Base-by-base conservation (phyloP, 139 green algal genomes). In the Picochlorum sp. region DNA sequence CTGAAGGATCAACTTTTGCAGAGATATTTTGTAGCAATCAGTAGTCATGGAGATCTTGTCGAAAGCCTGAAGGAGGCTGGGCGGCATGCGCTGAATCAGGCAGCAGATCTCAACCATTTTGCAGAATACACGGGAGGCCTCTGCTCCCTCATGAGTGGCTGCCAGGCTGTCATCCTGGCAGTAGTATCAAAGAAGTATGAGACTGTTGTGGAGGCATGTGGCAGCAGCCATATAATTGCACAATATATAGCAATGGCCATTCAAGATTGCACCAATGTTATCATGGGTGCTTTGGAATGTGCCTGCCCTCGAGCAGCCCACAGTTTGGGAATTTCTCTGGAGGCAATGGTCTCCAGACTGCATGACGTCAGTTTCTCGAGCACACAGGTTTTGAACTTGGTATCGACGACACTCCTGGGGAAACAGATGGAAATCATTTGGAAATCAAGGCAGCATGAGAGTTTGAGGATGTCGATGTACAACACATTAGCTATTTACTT, bases 401-500 rank as follows among this genome's bases (percentile, higher is more conserved):
- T 54, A 54, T 54, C 47, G 47, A 21, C n/a, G 15, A 26, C 47
- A 9, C 11, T 54, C 5, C 11, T 54, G n/a, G 47, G 47, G 18
- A 54, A 20, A 20, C 21, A 45, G 32, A 13, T 60, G 8, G 47
- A 55, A 8, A 30, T 55, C 21, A 9, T 49, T 44, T 23, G 8
- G 11, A 47, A 7, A 21, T 45, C 24, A 38, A 44, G 52, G 18
- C 38, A 14, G 14, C 15, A 49, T 61, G 61, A 79, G 15, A 63
- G 59, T 3, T 70, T 87, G 26, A 75, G 85, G 0, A 52, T 80
- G 18, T 72, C 81, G 47, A 62, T 90, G 60, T 87, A 86, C 58
- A 72, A 62, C 2, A 64, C 62, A 6, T 72, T 86, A 45, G 59
- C 85, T 52, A 74, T 74, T 69, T 88, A 87, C 70, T 71, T 90